These are phyloP conservation scores for Xylaria sp. DNA, from an alignment of 2,329 filamentous ascomycete species.

Conservation along the genomic window DNA sequence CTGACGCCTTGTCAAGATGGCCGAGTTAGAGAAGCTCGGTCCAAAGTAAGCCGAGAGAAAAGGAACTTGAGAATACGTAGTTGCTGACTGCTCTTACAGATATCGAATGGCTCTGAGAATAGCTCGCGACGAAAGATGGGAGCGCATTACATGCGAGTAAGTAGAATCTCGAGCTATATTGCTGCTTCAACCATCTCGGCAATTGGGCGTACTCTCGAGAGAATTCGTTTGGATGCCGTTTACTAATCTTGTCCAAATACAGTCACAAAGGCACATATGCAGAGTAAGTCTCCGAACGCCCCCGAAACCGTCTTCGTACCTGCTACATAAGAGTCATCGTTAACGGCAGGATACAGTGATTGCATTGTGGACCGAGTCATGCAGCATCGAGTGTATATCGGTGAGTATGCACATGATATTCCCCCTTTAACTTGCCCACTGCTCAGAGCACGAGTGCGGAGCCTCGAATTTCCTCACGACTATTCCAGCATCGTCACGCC, in stretches of 20 bases:
- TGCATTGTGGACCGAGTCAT: slow-evolving; percentile 46
- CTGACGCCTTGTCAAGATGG: slow-evolving; percentile 29
- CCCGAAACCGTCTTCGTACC: not conserved
- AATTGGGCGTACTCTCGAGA: not conserved
- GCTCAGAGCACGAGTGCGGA: slow-evolving; percentile 10
- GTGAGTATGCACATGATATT: slow-evolving; percentile 17
- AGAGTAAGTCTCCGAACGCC: slow-evolving; percentile 29
- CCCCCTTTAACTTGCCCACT: no score
- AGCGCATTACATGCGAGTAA: slow-evolving; percentile 87
- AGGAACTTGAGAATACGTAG: not conserved
- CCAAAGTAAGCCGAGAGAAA: slow-evolving; percentile 70
- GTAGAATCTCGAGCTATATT: slow-evolving; percentile 60
- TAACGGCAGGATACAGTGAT: slow-evolving; percentile 29
- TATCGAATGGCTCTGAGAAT: slow-evolving; percentile 57
- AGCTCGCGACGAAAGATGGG: slow-evolving; percentile 89
- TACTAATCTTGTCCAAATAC: slow-evolving; percentile 12
- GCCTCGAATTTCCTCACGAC: not conserved
- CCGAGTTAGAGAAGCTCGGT: slow-evolving; percentile 84
- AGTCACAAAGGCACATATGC: slow-evolving; percentile 40
- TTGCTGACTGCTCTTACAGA: slow-evolving; percentile 19
- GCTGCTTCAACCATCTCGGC: not conserved
- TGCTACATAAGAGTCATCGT: not conserved
- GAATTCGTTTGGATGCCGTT: not conserved
- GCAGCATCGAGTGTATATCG: slow-evolving; percentile 40
- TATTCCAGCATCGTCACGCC: not conserved